These are phyloP conservation scores for Epichloe gansuensis DNA, from an alignment of 2,329 filamentous ascomycete species.

Conservation along the genomic window DNA sequence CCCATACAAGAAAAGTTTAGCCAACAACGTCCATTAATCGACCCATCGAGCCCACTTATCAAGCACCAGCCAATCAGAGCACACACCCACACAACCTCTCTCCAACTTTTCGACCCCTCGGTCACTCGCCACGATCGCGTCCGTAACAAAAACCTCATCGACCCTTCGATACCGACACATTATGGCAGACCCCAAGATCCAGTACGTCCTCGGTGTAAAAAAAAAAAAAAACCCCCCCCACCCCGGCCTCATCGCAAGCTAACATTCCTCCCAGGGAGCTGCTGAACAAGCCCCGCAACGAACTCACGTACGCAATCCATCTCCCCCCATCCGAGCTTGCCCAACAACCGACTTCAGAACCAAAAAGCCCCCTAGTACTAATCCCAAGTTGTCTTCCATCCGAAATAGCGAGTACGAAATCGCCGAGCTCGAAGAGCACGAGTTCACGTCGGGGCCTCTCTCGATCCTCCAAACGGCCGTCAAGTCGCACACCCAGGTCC, in stretches of 20 bases:
- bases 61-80: constrained; percentile 16
- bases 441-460: constrained; percentile 43
- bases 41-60: neutral
- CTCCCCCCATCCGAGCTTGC: constrained; percentile 6
- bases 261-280: constrained; percentile 52
- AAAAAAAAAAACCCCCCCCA: neutral
- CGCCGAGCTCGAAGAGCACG: constrained; percentile 50
- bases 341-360: neutral
- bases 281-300: constrained; percentile 73
- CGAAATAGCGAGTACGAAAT: constrained; percentile 72
- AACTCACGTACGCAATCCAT: constrained; percentile 64
- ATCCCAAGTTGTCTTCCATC: neutral
- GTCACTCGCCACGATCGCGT: constrained; percentile 18
- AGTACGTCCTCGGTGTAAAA: constrained; percentile 35
- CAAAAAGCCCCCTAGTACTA: neutral
- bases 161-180: constrained; percentile 7
- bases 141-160: constrained; percentile 6
- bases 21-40: too few species aligned
- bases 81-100: constrained; percentile 12
- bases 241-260: constrained; percentile 10
- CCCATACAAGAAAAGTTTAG: too few species aligned
- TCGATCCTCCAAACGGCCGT: constrained; percentile 96
- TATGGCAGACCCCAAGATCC: constrained; percentile 60
- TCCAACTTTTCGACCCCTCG: constrained; percentile 21
- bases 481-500: constrained; percentile 83